Base-by-base conservation (phyloP, 1,139 yeast species). In the Taphrina sp. region DNA sequence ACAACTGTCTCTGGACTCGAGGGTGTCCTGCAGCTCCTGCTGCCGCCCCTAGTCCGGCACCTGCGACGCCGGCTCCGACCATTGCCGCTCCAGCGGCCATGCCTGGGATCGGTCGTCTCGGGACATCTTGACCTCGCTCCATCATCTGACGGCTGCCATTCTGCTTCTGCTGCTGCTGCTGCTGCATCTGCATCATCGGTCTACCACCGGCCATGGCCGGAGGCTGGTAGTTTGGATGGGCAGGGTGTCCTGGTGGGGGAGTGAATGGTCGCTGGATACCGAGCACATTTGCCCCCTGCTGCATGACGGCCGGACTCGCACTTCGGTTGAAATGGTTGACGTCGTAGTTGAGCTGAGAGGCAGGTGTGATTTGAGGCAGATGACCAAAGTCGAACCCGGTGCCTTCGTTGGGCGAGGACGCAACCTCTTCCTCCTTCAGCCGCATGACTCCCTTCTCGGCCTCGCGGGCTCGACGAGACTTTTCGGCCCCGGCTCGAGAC, bases 221-320 rank as follows among this genome's bases (percentile, higher is more conserved):
- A 10, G 29, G 47, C 10, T 23, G 29, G 29, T 43, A 43, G 37
- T 43, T 43, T 29, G 47, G 47, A 43, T 38, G 39, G 3, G 52
- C 52, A 3, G 54, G 54, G 41, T 49, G 54, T 8, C 54, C 54
- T 17, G 54, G 54, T 17, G 54, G 54, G 5, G 54, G 54, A 12
- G 54, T 49, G 39, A 31, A 49, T 3, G 54, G 54, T 22, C 54
- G 54, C 34, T 49, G 38, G 17, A 49, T 49, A 10, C 54, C 54
- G 8, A 49, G 46, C 5, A 49, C 39, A 5, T 45, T 46, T n/a
- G 54, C 54, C 7, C 54, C 46, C 24, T 20, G 24, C 38, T 31
- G 38, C 33, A 42, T 49, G 26, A 29, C 39, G 5, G 54, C 54
- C 8, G 54, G 54, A 20, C 39, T 38, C 5, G 54, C 54, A 29